Conservation (phyloP, 2,329 filamentous ascomycete species). For the Metarhizium album region DNA sequence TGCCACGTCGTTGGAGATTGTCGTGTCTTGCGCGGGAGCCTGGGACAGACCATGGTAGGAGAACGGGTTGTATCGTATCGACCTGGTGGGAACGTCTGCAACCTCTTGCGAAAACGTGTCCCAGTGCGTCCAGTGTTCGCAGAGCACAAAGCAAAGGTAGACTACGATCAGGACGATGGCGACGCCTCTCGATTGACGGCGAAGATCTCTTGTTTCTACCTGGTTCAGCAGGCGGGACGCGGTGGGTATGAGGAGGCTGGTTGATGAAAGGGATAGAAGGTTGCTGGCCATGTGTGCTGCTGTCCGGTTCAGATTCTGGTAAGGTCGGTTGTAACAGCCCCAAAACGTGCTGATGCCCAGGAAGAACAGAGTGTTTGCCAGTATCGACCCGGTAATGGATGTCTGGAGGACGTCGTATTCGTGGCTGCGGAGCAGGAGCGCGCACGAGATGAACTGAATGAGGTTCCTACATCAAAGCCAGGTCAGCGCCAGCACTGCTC, state of each 20-base stretch:
- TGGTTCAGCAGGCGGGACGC: not conserved
- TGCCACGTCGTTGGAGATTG: too few relatives aligned
- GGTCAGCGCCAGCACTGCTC: not conserved
- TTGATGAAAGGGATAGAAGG: not conserved
- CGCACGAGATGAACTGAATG: not conserved
- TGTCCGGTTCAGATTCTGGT: slow-evolving; percentile 1
- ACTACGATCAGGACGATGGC: not conserved
- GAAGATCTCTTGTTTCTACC: not conserved
- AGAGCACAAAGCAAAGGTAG: not conserved
- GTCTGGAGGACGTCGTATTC: not conserved
- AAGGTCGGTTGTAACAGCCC: not conserved
- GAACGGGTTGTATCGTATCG: not conserved
- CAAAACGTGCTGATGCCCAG: not conserved
- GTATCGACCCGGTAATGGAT: not conserved
- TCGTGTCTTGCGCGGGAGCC: not conserved
- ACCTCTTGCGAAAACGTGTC: not conserved
- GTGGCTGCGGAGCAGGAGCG: not conserved
- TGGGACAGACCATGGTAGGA: not conserved
- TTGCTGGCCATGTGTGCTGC: not conserved
- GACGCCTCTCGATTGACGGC: not conserved
- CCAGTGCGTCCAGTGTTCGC: not conserved
- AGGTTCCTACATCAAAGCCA: not conserved
- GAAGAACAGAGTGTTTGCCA: not conserved
- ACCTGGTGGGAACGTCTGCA: not conserved
- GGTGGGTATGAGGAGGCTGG: not conserved